phyloP scores from a whole-genome alignment of 257 asterid genomes.

The Paraleonurus japonicus region DNA sequence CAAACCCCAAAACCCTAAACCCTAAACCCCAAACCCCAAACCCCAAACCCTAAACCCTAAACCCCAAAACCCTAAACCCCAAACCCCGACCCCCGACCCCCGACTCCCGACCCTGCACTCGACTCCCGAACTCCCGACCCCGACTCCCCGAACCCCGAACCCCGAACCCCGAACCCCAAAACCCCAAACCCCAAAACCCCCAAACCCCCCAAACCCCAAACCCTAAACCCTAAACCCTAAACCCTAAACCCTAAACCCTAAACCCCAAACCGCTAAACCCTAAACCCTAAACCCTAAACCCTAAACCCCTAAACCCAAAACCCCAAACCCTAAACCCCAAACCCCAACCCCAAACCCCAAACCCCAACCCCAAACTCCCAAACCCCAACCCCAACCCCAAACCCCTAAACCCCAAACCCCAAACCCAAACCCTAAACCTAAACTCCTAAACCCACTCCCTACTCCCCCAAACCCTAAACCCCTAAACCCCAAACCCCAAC shows the following conservation, averaged over 20 bases:
- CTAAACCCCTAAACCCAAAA: not conserved
- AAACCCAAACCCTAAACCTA: not conserved
- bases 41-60: not conserved
- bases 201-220: not conserved
- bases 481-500: not conserved
- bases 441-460: not conserved
- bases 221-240: not conserved
- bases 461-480: not conserved
- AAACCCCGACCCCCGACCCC: no score
- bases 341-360: not conserved
- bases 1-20: not conserved
- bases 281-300: not conserved
- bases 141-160: no score
- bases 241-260: conserved; percentile 1
- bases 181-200: not conserved
- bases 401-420: not conserved
- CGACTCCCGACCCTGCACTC: no score
- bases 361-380: no score
- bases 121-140: no score
- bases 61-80: not conserved
- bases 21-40: not conserved
- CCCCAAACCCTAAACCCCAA: not conserved
- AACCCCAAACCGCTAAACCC: not conserved
- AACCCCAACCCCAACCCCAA: not conserved
- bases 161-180: no score